Base-by-base conservation (phyloP, 352 stramenopile species). In the Phytopythium sindhum region DNA sequence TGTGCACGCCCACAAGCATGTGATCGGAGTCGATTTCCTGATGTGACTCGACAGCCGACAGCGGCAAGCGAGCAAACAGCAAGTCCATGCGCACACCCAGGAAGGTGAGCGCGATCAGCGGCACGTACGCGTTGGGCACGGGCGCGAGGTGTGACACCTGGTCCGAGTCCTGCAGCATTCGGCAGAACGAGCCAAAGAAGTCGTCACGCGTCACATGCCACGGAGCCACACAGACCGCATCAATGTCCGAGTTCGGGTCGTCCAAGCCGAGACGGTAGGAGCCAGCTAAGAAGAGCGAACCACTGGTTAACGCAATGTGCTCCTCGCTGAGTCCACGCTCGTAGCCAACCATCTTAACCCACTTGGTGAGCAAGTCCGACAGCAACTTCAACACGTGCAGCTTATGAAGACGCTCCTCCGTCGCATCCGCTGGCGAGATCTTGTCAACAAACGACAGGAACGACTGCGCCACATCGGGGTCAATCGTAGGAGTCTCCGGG, bases 1-100 rank as follows among this genome's bases (percentile, higher is more conserved):
- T 79, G 69, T 98, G 93, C 1, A 98, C 94, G 19, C 92, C 91
- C 57, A 97, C 84, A 37, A 98, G 73, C 53, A 98, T 91, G 66
- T 90, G 77, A 61, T 94, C 84, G 8, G 83, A 91, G 57, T 94
- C 81, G 48, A 97, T 90, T 58, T 97, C 89, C 47, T 95, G 81
- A 24, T 88, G 73, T 54, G 81, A 41, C 48, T 91, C 80, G 0
- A 96, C 78, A 47, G 66, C 71, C 11, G 78, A 72, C 54, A 94
- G 70, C 6, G 78, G 82, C 33, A 96, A 61, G 21, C 81, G 80
- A 1, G 86, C 89, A 75, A 98, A 98, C 2, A 98, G 77, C 55
- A 98, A 62, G 70, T 98, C 94, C 70, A 98, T 88, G 42, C 86
- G 85, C 52, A 98, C 84, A 24, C 76, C 81, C 41, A 96, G 72